Evolutionary conservation across 1,139 yeast genomes (phyloP), one percentile per base, ranked within the genome.

Genomic region (Blastobotrys indianensis): DNA sequence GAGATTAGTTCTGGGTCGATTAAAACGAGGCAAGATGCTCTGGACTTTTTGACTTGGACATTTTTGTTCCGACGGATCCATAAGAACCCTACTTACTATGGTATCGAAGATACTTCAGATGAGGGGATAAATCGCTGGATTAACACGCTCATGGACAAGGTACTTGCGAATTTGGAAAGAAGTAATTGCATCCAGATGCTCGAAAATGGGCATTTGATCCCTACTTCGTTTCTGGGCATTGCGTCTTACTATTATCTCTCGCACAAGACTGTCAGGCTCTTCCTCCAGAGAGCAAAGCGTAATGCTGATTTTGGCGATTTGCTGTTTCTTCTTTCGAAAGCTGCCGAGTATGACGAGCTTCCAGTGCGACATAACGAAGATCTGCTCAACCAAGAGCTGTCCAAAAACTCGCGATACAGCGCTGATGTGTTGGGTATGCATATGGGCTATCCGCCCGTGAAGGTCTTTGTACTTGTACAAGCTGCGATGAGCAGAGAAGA

Each of bases 361-460:
- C 95, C 97, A 2, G 90, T 95, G 1, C 77, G 97, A 55, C 97
- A 92, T 60, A 95, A 96, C 36, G 97, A 92, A 68, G 97, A 90
- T 59, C 71, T 90, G 51, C 83, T 90, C 68, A 92, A 92, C 65
- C 79, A 81, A 71, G 97, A 90, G 60, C 75, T 94, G 77, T 87
- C 96, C 1, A 81, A 80, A 52, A 80, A 80, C 42, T 76, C 88
- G 72, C 74, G 94, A 50, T 92, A 79, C 58, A 82, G 86, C 2
- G 94, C 73, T 52, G 58, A 66, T 37, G 20, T 45, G 12, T 54
- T 70, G 42, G 81, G 77, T 46, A 81, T 81, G 55, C 68, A 82
- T 54, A 82, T 88, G 64, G 88, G 95, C 84, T 96, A 92, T 64
- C 97, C 98, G 2, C 97, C 92, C 64, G 90, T 92, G 53, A 92